Conservation (phyloP, 148 eudicot species). For the Persicaria tinctoria region DNA sequence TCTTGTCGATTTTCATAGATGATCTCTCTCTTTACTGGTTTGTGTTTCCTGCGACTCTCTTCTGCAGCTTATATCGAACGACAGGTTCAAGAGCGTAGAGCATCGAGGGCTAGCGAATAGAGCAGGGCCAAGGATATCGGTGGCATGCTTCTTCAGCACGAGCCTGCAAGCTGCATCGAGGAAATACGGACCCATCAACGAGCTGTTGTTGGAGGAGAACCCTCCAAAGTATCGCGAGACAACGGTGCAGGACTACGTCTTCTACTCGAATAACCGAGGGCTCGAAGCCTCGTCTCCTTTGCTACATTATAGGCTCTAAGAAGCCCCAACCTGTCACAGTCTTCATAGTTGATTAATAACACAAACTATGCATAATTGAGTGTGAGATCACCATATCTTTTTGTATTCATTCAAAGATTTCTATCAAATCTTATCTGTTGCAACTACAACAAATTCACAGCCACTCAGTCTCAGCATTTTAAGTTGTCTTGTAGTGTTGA, state of each 20-base stretch:
- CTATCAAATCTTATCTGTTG: no score
- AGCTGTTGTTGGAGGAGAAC: constrained; percentile 41
- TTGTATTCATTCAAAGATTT: no score
- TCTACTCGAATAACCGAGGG: constrained; percentile 26
- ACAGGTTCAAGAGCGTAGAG: constrained; percentile 44
- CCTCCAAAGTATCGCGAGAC: constrained; percentile 38
- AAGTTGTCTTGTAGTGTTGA: no score
- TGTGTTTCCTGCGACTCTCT: not conserved
- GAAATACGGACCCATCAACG: constrained; percentile 50
- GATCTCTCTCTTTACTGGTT: not conserved
- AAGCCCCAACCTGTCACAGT: not conserved
- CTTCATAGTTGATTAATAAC: not conserved
- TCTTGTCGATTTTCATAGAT: not conserved
- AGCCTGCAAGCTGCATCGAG: constrained; percentile 13
- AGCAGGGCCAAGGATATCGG: constrained; percentile 43
- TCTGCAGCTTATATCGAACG: constrained; percentile 41
- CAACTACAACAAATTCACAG: no score
- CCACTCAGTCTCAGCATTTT: no score
- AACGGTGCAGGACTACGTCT: constrained; percentile 25
- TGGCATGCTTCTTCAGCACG: constrained; percentile 51
- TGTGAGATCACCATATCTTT: no score
- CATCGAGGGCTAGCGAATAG: constrained; percentile 43
- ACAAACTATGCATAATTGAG: not conserved
- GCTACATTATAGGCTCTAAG: constrained; percentile 23
- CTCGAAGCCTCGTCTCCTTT: constrained; percentile 32